These are phyloP conservation scores for Prunus yedoensis DNA, from an alignment of 331 rosid genomes.

Conservation along the genomic window DNA sequence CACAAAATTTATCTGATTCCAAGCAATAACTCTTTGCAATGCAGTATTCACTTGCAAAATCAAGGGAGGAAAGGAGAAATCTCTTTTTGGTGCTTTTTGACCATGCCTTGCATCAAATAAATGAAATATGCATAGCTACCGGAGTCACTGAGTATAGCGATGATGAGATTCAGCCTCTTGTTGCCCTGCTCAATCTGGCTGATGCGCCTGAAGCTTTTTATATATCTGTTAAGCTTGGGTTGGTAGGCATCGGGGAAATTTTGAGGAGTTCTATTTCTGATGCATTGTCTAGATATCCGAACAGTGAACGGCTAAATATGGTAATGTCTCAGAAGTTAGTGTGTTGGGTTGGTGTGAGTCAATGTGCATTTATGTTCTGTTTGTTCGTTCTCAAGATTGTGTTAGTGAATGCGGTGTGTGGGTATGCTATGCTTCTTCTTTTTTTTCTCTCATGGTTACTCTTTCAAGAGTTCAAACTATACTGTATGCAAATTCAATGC, in stretches of 20 bases:
- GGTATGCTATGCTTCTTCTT: not conserved
- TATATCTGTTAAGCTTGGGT: constrained; percentile 92
- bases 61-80: constrained; percentile 88
- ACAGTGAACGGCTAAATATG: constrained; percentile 75
- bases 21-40: constrained; percentile 23
- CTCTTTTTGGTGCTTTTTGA: constrained; percentile 90
- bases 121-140: constrained; percentile 59
- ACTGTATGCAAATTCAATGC: not conserved
- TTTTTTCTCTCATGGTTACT: not conserved
- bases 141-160: constrained; percentile 78
- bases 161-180: constrained; percentile 94
- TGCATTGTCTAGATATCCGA: constrained; percentile 72
- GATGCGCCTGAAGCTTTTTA: constrained; percentile 92
- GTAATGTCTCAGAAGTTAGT: constrained; percentile 40
- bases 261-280: constrained; percentile 81
- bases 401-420: not conserved
- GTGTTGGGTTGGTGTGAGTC: constrained; percentile 3
- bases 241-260: constrained; percentile 92
- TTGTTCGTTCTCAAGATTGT: not conserved
- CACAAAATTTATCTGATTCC: constrained; percentile 12
- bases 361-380: not conserved
- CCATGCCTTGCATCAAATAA: constrained; percentile 83
- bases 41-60: constrained; percentile 92
- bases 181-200: constrained; percentile 73
- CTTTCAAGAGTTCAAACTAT: not conserved